phyloP scores from a whole-genome alignment of 2,329 filamentous ascomycete genomes.

The Neofusicoccum cordaticola region DNA sequence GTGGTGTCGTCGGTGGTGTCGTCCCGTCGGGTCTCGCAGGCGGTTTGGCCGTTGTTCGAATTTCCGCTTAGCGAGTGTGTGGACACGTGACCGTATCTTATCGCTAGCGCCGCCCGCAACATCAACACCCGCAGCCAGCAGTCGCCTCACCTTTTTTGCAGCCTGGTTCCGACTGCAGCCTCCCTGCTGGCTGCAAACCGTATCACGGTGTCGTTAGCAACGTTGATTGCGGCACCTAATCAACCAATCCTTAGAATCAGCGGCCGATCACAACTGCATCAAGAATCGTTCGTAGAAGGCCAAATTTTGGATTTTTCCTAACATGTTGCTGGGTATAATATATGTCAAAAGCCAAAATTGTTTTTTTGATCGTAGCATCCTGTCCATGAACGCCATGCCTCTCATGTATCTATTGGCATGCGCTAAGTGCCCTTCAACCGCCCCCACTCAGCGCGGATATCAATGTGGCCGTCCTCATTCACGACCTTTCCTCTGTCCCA shows the following conservation, averaged over 20 bases:
- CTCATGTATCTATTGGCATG: background rate
- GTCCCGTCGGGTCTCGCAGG: slow-evolving; percentile 15
- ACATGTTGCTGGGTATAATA: too few relatives aligned
- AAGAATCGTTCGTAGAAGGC: too few relatives aligned
- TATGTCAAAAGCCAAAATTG: too few relatives aligned
- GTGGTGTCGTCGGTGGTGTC: slow-evolving; percentile 19
- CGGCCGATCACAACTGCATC: too few relatives aligned
- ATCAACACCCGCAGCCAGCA: background rate
- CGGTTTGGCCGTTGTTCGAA: slow-evolving; percentile 13
- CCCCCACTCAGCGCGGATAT: slow-evolving; percentile 49
- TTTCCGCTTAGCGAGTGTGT: slow-evolving; percentile 15
- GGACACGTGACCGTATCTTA: slow-evolving; percentile 7
- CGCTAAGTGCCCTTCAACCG: slow-evolving; percentile 15
- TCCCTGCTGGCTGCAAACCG: too few relatives aligned
- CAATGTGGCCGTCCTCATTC: slow-evolving; percentile 53
- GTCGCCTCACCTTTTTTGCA: too few relatives aligned
- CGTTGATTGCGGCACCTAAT: too few relatives aligned
- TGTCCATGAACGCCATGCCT: background rate
- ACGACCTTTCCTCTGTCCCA: slow-evolving; percentile 66
- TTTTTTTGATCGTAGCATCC: too few relatives aligned
- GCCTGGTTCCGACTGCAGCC: too few relatives aligned
- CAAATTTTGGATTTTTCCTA: too few relatives aligned
- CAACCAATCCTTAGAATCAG: too few relatives aligned
- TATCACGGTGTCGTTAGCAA: too few relatives aligned
- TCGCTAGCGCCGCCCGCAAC: background rate